A percentile compares a stretch with the other conserved stretches of the same genome.
Conservation (phyloP, 257 asterid genomes). For the Cordia subcordata region DNA sequence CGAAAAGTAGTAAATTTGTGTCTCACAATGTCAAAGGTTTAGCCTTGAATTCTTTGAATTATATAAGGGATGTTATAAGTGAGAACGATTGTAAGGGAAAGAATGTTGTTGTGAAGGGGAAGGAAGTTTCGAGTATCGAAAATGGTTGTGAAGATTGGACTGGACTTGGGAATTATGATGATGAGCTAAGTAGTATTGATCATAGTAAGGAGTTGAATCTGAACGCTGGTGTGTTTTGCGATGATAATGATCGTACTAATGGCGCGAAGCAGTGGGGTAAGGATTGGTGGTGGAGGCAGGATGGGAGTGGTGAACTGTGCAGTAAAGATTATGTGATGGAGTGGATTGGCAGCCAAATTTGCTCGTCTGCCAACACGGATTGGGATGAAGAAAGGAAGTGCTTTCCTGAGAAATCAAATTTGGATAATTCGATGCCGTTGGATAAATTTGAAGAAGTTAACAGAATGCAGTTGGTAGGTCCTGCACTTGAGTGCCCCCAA, state of each 20-base stretch:
- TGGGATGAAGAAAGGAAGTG: slow-evolving; percentile 76
- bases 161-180: slow-evolving; percentile 43
- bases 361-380: slow-evolving; percentile 34
- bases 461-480: slow-evolving; percentile 31
- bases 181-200: slow-evolving; percentile 42
- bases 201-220: slow-evolving; percentile 48
- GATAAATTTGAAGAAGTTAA: slow-evolving; percentile 35
- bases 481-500: slow-evolving; percentile 20
- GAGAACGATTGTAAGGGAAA: slow-evolving; percentile 29
- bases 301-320: slow-evolving; percentile 83
- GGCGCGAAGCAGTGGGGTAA: slow-evolving; percentile 78
- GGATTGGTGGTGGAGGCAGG: slow-evolving; percentile 99
- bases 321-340: slow-evolving; percentile 92
- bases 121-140: slow-evolving; percentile 38
- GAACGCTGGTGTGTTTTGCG: slow-evolving; percentile 18
- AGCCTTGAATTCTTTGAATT: slow-evolving; percentile 35
- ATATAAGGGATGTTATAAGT: slow-evolving; percentile 24
- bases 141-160: slow-evolving; percentile 43
- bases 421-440: slow-evolving; percentile 18
- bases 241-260: slow-evolving; percentile 21
- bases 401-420: slow-evolving; percentile 15
- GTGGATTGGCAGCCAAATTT: slow-evolving; percentile 94
- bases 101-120: slow-evolving; percentile 47
- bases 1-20: slow-evolving; percentile 38
- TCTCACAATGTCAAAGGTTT: slow-evolving; percentile 48